A percentile compares a stretch with the other conserved stretches of the same genome.
Evolutionary conservation across 192 early-diverging fungal genomes (phyloP).

Genomic region (Mortierella claussenii): DNA sequence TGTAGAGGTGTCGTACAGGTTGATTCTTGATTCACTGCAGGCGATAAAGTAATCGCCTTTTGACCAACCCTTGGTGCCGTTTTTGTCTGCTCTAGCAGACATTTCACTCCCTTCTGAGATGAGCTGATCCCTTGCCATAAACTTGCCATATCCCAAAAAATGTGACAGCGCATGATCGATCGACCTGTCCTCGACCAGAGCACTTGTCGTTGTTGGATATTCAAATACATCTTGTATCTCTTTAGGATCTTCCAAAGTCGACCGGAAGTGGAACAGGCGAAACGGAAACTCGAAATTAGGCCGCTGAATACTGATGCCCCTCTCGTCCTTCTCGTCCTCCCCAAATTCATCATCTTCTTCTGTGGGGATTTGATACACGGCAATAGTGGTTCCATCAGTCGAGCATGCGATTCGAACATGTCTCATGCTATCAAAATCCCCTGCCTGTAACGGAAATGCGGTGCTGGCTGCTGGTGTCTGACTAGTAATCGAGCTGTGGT

Average conservation of each 20-base stretch:
- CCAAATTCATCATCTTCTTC: conserved; percentile 8
- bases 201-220: not conserved
- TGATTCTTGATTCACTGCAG: conserved; percentile 7
- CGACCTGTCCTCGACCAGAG: not conserved
- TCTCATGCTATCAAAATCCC: conserved; percentile 7
- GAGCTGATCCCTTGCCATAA: not conserved
- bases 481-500: not conserved
- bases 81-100: no score
- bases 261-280: not conserved
- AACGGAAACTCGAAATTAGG: conserved; percentile 8
- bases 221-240: no score
- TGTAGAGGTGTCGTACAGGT: conserved; percentile 2
- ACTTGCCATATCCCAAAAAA: conserved; percentile 16
- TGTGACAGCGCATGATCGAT: not conserved
- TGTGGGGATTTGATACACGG: conserved; percentile 4
- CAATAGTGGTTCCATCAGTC: conserved; percentile 4
- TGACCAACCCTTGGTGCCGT: no score
- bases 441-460: not conserved
- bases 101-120: not conserved
- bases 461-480: not conserved
- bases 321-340: not conserved
- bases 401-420: conserved; percentile 3
- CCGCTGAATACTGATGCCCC: no score
- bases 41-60: conserved; percentile 20
- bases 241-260: not conserved